Conservation (phyloP, 1,284 basidiomycete species). For the Leucoagaricus sp. region DNA sequence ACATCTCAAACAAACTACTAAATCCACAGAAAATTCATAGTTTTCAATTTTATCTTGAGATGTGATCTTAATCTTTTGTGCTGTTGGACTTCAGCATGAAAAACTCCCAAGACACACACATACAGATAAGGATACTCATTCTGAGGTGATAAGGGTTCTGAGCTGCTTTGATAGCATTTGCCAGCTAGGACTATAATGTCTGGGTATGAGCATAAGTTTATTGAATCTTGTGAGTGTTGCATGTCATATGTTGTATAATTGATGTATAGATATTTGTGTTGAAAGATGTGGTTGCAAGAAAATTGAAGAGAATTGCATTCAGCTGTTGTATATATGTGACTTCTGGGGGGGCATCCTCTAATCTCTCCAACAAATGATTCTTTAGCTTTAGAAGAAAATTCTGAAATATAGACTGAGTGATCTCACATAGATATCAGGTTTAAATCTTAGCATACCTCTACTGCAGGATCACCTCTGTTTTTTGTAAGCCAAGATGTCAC, state of each 20-base stretch:
- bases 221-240: slow-evolving; percentile 35
- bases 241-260: slow-evolving; percentile 50
- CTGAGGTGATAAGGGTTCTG: too few relatives aligned
- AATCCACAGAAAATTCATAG: not conserved
- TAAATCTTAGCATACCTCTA: slow-evolving; percentile 9
- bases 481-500: slow-evolving; percentile 7
- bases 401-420: not conserved
- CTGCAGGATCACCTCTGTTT: slow-evolving; percentile 18
- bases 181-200: slow-evolving; percentile 35
- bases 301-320: slow-evolving; percentile 29
- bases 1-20: too few relatives aligned
- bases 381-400: slow-evolving; percentile 29
- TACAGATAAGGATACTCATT: not conserved
- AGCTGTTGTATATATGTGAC: slow-evolving; percentile 24
- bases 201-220: slow-evolving; percentile 34
- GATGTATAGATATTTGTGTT: slow-evolving; percentile 29
- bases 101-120: not conserved
- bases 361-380: slow-evolving; percentile 28
- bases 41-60: too few relatives aligned
- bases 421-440: not conserved
- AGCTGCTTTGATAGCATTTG: slow-evolving; percentile 9
- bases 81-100: not conserved
- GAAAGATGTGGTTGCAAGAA: slow-evolving; percentile 29
- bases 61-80: too few relatives aligned
- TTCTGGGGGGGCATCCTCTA: slow-evolving; percentile 25